Conservation (phyloP, 768 basidiomycete genomes). For the Lactarius deliciosus region DNA sequence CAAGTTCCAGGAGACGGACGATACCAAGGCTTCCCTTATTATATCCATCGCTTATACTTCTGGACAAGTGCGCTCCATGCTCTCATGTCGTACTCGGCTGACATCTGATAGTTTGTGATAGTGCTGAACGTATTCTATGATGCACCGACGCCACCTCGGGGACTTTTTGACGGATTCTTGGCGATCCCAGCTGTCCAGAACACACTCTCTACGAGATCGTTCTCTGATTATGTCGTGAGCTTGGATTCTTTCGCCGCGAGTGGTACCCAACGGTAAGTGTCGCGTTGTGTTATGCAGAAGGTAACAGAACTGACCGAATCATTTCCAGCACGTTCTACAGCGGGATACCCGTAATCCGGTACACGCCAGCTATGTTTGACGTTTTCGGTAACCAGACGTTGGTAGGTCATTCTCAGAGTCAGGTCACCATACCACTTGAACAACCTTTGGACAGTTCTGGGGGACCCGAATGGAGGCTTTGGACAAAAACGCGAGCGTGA, state of each 20-base stretch:
- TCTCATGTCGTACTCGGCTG: not conserved
- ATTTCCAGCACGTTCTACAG: not conserved
- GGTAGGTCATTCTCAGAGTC: not conserved
- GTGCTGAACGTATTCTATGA: slow-evolving; percentile 26
- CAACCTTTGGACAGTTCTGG: slow-evolving; percentile 11
- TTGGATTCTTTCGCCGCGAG: not conserved
- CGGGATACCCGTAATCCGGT: not conserved
- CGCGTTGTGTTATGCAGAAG: not conserved
- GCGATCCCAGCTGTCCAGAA: slow-evolving; percentile 9
- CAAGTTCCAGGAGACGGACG: not conserved
- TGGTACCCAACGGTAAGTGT: not conserved
- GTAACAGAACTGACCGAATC: not conserved
- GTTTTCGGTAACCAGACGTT: not conserved
- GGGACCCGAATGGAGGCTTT: not conserved
- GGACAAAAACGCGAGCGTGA: not conserved
- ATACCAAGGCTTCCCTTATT: not conserved
- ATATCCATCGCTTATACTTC: not conserved
- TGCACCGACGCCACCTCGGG: slow-evolving; percentile 23
- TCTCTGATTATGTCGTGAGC: not conserved
- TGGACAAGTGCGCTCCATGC: not conserved
- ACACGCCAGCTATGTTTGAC: slow-evolving; percentile 5
- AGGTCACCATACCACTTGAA: not conserved
- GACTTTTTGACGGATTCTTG: slow-evolving; percentile 30
- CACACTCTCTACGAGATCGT: not conserved
- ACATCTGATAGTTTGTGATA: not conserved